Evolutionary conservation across 2,329 filamentous ascomycete species (phyloP), one percentile per base, ranked within the genome.

Genomic region (Boeremia lycopersici): DNA sequence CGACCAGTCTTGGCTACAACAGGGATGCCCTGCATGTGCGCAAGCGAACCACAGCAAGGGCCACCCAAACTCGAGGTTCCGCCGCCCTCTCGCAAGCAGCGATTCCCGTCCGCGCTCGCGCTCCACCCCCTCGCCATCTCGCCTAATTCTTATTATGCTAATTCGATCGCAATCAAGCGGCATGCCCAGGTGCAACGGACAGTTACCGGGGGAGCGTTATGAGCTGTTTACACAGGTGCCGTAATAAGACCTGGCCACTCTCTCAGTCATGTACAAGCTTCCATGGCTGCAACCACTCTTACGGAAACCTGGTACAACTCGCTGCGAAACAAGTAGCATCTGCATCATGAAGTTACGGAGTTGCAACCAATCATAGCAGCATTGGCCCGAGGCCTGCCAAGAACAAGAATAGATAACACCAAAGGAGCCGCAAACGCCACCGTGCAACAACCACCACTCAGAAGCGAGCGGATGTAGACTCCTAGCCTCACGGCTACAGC

Each of bases 91-190:
- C 28, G 19, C 19, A 30, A 35, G 42, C 39, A 44, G 45, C 39
- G 39, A 30, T 41, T 25, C 23, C 34, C 43, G 39, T 45, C 40
- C 48, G 48, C 38, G 39, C 26, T 41, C 35, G 52, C 52, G 52
- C 52, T 55, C 52, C 52, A 55, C 52, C 52, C 52, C 52, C 46
- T 55, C 36, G 41, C 46, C 46, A 38, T 38, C 52, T 55, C 52
- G 52, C 46, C 40, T 55, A 45, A 41, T 31, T 30, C 25, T 40
- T 44, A 43, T 28, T 23, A 33, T 35, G 45, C 30, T 55, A 42
- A 43, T 47, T 38, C 36, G 35, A 30, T 33, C n/a, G 17, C 25
- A 13, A 8, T 33, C 48, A 40, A 35, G 9, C 45, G 23, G 7
- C 33, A 44, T 36, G 26, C 29, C 30, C 29, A 41, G n/a, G 23